These are phyloP conservation scores for Colletotrichum viniferum DNA, from an alignment of 2,329 filamentous ascomycete species.

Conservation along the genomic window DNA sequence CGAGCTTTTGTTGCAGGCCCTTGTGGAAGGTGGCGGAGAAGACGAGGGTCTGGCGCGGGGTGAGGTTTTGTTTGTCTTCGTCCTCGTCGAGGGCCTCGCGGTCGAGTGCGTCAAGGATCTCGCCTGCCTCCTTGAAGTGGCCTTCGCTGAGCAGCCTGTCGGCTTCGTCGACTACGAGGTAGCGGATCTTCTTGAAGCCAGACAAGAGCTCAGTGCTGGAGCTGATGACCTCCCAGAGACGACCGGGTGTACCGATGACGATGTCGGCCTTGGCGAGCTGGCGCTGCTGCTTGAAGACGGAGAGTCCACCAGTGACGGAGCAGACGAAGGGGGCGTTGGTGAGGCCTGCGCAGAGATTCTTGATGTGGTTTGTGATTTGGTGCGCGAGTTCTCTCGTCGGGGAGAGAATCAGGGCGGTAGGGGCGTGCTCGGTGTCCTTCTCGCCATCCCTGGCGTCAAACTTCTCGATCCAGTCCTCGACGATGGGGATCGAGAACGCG, in stretches of 20 bases:
- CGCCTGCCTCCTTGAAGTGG: conserved; percentile 91
- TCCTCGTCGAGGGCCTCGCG: conserved; percentile 67
- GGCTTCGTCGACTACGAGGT: conserved; percentile 91
- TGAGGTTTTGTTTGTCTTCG: conserved; percentile 46
- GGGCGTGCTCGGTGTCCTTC: conserved; percentile 42
- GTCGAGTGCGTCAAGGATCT: conserved; percentile 84
- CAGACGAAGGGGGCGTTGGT: conserved; percentile 73
- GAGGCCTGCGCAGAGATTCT: conserved; percentile 69
- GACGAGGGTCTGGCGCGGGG: conserved; percentile 82
- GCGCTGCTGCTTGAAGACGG: conserved; percentile 92
- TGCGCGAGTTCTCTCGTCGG: conserved; percentile 94
- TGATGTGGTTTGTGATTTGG: conserved; percentile 85
- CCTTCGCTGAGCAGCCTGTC: conserved; percentile 91
- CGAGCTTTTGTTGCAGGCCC: conserved; percentile 86
- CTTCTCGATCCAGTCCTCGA: conserved; percentile 77
- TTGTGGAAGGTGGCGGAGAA: conserved; percentile 98
- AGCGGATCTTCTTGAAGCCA: conserved; percentile 75
- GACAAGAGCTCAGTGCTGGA: conserved; percentile 71
- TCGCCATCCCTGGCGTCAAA: conserved; percentile 26
- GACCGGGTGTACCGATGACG: conserved; percentile 89
- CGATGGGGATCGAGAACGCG: conserved; percentile 90
- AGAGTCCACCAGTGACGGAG: conserved; percentile 89
- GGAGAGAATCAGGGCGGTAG: conserved; percentile 82
- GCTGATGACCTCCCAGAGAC: conserved; percentile 92
- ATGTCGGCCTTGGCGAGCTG: conserved; percentile 85